Percentiles rank a stretch among this genome's conserved stretches.
These are phyloP conservation scores for Hemisphaericaspora xylanilytica DNA, from an alignment of 1,139 yeast species.

Conservation along the genomic window DNA sequence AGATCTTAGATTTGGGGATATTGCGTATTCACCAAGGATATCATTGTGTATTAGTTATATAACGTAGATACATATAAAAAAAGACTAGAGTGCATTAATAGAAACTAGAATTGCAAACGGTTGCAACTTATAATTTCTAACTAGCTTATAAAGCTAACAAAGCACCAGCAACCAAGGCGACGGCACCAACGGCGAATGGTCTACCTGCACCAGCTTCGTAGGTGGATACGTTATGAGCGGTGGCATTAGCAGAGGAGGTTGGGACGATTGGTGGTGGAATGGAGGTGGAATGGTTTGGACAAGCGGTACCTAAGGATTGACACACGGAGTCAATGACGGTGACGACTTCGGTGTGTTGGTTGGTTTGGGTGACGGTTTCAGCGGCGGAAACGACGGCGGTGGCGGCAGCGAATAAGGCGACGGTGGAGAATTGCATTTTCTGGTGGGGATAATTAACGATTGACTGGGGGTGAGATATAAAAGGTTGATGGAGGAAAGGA, in stretches of 20 bases:
- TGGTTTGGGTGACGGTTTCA: constrained; percentile 26
- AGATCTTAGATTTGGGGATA: too few relatives aligned
- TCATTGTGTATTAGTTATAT: too few relatives aligned
- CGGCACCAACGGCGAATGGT: constrained; percentile 46
- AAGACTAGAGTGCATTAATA: too few relatives aligned
- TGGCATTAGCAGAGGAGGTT: constrained; percentile 29
- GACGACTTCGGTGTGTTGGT: constrained; percentile 16
- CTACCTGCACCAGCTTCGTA: constrained; percentile 39
- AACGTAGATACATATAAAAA: too few relatives aligned
- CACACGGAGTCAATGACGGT: constrained; percentile 35
- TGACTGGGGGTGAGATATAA: constrained; percentile 17
- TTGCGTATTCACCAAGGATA: too few relatives aligned
- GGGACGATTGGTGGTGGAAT: not conserved
- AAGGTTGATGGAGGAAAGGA: constrained; percentile 1
- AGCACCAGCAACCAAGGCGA: constrained; percentile 53
- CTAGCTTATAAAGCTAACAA: constrained; percentile 48
- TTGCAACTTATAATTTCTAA: too few relatives aligned
- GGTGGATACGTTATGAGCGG: constrained; percentile 33
- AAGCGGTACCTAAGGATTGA: constrained; percentile 6
- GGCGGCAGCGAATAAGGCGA: constrained; percentile 45
- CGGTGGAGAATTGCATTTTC: constrained; percentile 49
- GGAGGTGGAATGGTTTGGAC: constrained; percentile 3
- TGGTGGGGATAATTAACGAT: constrained; percentile 26
- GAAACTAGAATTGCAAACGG: too few relatives aligned
- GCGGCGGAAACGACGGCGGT: constrained; percentile 27